Evolutionary conservation across 2,329 filamentous ascomycete species (phyloP).

Genomic region (Ceratocystis diversiconidia): DNA sequence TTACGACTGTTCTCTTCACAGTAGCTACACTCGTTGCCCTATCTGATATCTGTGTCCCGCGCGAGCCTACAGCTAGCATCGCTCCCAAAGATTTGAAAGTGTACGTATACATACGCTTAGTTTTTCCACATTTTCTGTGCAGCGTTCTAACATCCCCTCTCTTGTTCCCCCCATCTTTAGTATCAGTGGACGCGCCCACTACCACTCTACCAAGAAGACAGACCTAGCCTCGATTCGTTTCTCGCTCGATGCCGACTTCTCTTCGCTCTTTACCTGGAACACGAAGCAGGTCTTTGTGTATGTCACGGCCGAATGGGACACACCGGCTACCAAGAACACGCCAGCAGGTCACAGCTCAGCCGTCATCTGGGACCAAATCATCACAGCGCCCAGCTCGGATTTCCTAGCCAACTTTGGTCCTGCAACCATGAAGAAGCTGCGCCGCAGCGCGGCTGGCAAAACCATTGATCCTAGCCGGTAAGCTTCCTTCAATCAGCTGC

Average conservation of each 20-base stretch:
- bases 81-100: conserved; percentile 69
- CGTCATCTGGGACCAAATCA: conserved; percentile 93
- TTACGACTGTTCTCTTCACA: conserved; percentile 81
- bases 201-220: conserved; percentile 83
- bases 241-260: conserved; percentile 81
- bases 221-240: conserved; percentile 94
- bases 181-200: conserved; percentile 83
- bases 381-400: conserved; percentile 57
- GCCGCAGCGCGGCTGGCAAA: conserved; percentile 45
- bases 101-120: conserved; percentile 34
- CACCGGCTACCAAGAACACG: conserved; percentile 23
- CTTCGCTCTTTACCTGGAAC: conserved; percentile 95
- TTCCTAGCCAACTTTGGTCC: conserved; percentile 47
- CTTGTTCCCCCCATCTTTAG: conserved; percentile 30
- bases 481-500: conserved; percentile 17
- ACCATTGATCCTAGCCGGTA: conserved; percentile 44
- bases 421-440: conserved; percentile 46
- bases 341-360: conserved; percentile 39
- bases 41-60: conserved; percentile 58
- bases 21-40: conserved; percentile 68
- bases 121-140: not conserved
- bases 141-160: not conserved
- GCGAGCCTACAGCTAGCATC: conserved; percentile 49
- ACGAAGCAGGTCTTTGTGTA: conserved; percentile 98
- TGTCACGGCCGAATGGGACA: conserved; percentile 64